A percentile compares a stretch with the other conserved stretches of the same genome.
These are phyloP conservation scores for Phaeophleospora eucalypticola DNA, from an alignment of 2,329 filamentous ascomycete species.

Conservation along the genomic window DNA sequence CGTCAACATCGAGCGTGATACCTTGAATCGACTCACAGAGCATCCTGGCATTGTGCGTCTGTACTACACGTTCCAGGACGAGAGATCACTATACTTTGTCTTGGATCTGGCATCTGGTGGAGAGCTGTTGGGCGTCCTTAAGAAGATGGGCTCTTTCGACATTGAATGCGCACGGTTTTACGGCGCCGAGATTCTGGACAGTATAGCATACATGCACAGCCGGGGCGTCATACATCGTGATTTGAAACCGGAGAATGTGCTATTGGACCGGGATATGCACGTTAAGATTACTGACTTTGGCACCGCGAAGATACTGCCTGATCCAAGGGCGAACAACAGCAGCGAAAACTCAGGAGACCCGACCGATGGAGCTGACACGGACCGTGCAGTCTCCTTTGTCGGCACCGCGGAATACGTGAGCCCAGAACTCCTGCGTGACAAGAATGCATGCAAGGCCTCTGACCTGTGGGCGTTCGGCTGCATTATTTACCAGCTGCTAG, in stretches of 20 bases:
- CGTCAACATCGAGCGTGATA: conserved; percentile 99
- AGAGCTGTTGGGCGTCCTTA: conserved; percentile 85
- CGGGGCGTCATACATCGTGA: conserved; percentile 95
- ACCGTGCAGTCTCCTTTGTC: conserved; percentile 87
- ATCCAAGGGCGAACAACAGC: conserved; percentile 42
- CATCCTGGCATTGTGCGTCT: conserved; percentile 94
- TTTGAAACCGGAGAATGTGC: conserved; percentile 92
- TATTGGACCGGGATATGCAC: conserved; percentile 92
- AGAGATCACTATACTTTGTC: conserved; percentile 93
- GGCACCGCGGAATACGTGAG: conserved; percentile 98
- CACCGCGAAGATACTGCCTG: conserved; percentile 82
- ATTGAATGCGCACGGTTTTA: conserved; percentile 93
- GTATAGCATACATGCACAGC: conserved; percentile 97
- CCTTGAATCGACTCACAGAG: conserved; percentile 89
- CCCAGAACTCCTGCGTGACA: conserved; percentile 91
- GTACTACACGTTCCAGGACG: conserved; percentile 98
- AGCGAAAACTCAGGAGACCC: conserved; percentile 43
- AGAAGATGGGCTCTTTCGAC: conserved; percentile 92
- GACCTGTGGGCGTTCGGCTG: conserved; percentile 98
- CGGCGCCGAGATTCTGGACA: conserved; percentile 89
- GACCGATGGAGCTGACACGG: conserved; percentile 58
- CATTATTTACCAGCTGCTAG: conserved; percentile 91
- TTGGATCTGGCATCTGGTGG: conserved; percentile 89
- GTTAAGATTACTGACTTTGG: conserved; percentile 99
- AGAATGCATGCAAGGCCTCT: conserved; percentile 95